Evolutionary conservation across 2,329 filamentous ascomycete species (phyloP).

Genomic region (Catunica adiposa): DNA sequence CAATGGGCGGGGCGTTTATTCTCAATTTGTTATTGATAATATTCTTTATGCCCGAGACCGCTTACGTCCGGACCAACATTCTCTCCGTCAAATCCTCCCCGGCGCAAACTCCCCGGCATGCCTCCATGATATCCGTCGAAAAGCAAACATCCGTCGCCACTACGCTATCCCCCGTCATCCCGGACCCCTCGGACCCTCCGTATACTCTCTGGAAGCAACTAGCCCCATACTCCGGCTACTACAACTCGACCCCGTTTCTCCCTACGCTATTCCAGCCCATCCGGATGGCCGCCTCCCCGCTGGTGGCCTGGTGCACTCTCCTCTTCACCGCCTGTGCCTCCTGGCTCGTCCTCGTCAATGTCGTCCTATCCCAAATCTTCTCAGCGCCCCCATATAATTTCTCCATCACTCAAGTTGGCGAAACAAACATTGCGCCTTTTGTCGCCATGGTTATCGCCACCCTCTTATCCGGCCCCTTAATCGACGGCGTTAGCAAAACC

Average conservation of each 20-base stretch:
- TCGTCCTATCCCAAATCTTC: conserved; percentile 23
- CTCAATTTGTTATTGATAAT: conserved; percentile 23
- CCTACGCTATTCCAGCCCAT: conserved; percentile 23
- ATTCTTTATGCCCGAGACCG: conserved; percentile 28
- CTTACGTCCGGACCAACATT: conserved; percentile 19
- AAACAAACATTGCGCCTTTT: conserved; percentile 13
- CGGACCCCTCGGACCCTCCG: no score
- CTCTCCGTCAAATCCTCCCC: conserved; percentile 13
- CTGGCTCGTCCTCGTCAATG: conserved; percentile 20
- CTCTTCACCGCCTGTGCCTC: conserved; percentile 24
- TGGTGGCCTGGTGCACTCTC: conserved; percentile 24
- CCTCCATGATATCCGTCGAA: no score
- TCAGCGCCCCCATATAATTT: conserved; percentile 24
- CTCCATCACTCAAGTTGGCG: conserved; percentile 21
- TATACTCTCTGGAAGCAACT: neutral
- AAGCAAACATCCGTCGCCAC: no score
- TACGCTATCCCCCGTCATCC: no score
- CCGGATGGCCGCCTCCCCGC: conserved; percentile 22
- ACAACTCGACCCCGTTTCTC: conserved; percentile 23
- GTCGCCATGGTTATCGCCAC: conserved; percentile 19
- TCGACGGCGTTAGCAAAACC: conserved; percentile 22
- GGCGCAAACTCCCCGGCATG: no score
- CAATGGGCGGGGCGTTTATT: conserved; percentile 26
- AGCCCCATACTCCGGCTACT: conserved; percentile 22
- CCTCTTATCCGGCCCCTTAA: conserved; percentile 20